Base-by-base conservation (phyloP, 805 yeast genomes). In the Saccharomyces eubayanus region DNA sequence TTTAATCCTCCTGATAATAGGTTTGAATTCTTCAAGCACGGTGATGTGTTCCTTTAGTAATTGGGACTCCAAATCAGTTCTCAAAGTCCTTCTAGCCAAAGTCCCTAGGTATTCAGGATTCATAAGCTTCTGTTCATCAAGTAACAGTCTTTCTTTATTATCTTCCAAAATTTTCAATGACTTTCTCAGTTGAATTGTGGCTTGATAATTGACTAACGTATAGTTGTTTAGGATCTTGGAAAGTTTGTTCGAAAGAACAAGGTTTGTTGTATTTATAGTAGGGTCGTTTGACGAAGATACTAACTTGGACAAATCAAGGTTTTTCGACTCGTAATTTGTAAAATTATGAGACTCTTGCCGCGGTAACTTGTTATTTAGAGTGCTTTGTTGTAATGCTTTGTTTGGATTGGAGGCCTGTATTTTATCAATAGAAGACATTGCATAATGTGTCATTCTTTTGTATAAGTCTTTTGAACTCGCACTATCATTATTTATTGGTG, bases 11-110 rank as follows among this genome's bases (percentile, higher is more conserved):
- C 67, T 71, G 49, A 72, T 78, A 57, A 72, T 77, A 49, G 73
- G 77, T 59, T 67, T 76, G 52, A 74, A 77, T 43, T 70, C 74
- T 57, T 72, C 75, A 43, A 81, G 60, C 0, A 76, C 77, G 52
- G 77, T 71, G 55, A 79, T 68, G 60, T 85, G 85, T 55, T 77
- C 80, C 52, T 76, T 77, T 43, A 85, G 67, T 30, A 85, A 64
- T 52, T 84, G 87, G 29, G 72, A 71, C 61, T 86, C 91, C 21
- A 86, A 72, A 45, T 77, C 80, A 46, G 83, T 80, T 53, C 84
- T 73, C 50, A 87, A 70, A 41, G 79, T 75, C 62, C 84, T 78
- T 58, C 95, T 74, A 1, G 83, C 72, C 36, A 84, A 72, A 2
- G 83, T 77, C 0, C 92, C 92, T 12, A 76, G 63, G 28, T 82